These are phyloP conservation scores for Schwanniomyces yamadae DNA, from an alignment of 805 yeast genomes.

Conservation along the genomic window DNA sequence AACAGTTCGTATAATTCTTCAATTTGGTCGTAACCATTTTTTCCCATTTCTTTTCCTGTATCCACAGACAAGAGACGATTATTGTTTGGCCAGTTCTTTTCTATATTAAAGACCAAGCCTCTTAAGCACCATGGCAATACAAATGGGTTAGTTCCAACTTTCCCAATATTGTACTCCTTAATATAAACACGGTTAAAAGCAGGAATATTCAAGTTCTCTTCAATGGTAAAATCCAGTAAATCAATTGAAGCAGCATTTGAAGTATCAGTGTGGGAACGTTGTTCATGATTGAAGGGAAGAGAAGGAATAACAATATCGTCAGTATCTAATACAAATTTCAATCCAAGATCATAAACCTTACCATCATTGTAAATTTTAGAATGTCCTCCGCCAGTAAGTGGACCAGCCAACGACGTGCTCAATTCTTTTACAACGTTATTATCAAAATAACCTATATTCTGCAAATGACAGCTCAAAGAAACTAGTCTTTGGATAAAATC, in stretches of 20 bases:
- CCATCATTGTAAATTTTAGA: slow-evolving; percentile 84
- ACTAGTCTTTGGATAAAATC: slow-evolving; percentile 74
- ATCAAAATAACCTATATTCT: slow-evolving; percentile 78
- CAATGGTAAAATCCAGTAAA: slow-evolving; percentile 1
- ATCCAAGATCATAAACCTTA: slow-evolving; percentile 77
- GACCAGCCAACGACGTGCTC: slow-evolving; percentile 73
- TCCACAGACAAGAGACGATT: slow-evolving; percentile 30
- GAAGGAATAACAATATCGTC: slow-evolving; percentile 51
- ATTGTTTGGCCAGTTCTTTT: slow-evolving; percentile 48
- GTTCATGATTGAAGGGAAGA: slow-evolving; percentile 4
- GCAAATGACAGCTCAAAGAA: slow-evolving; percentile 67
- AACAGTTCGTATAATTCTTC: slow-evolving; percentile 64
- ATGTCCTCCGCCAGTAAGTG: slow-evolving; percentile 94
- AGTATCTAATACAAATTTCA: slow-evolving; percentile 74
- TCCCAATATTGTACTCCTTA: slow-evolving; percentile 58
- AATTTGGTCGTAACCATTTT: slow-evolving; percentile 53
- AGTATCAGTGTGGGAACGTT: slow-evolving; percentile 14
- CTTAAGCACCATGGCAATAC: slow-evolving; percentile 91
- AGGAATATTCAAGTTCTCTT: slow-evolving; percentile 21
- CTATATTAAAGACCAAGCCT: slow-evolving; percentile 69
- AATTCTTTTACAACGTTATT: slow-evolving; percentile 85
- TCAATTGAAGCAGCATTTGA: slow-evolving; percentile 15
- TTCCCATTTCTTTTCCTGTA: slow-evolving; percentile 30
- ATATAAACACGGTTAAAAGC: slow-evolving; percentile 35
- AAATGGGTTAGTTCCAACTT: slow-evolving; percentile 75